Conservation (phyloP, 768 basidiomycete species). For the Pleurotus tuber-regium region DNA sequence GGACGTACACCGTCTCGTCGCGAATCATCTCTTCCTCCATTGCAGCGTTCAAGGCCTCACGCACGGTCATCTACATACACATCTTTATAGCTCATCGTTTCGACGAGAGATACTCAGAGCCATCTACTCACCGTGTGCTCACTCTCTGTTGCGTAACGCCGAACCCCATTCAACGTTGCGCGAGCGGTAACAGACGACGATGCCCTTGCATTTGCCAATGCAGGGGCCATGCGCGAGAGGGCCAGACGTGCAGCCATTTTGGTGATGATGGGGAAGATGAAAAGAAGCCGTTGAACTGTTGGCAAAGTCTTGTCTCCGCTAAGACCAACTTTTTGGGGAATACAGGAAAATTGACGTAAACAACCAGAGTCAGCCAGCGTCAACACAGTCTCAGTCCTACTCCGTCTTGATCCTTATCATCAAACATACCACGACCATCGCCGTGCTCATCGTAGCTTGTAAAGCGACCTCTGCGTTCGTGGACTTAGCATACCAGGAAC, state of each 20-base stretch:
- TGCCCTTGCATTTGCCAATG: constrained; percentile 48
- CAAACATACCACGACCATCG: too few relatives aligned
- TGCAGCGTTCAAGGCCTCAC: constrained; percentile 94
- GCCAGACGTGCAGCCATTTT: constrained; percentile 62
- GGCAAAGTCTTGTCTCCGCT: constrained; percentile 3
- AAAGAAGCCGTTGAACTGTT: constrained; percentile 14
- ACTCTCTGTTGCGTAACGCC: constrained; percentile 63
- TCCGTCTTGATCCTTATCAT: neutral
- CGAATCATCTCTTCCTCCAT: constrained; percentile 99
- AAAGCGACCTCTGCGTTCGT: too few relatives aligned
- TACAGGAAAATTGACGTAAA: constrained; percentile 11
- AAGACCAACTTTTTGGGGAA: constrained; percentile 6
- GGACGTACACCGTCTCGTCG: constrained; percentile 90
- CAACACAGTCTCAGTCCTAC: neutral
- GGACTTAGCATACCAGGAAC: too few relatives aligned
- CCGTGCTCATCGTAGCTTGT: too few relatives aligned
- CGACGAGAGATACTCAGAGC: neutral
- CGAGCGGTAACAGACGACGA: constrained; percentile 40
- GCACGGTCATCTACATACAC: constrained; percentile 85
- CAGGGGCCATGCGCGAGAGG: constrained; percentile 62
- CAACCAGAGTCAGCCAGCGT: constrained; percentile 1
- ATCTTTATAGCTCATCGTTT: neutral
- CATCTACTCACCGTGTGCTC: constrained; percentile 39
- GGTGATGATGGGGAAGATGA: constrained; percentile 25
- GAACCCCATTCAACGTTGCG: constrained; percentile 39